phyloP scores from a whole-genome alignment of 805 yeast species.

The Pachysolen tannophilus region DNA sequence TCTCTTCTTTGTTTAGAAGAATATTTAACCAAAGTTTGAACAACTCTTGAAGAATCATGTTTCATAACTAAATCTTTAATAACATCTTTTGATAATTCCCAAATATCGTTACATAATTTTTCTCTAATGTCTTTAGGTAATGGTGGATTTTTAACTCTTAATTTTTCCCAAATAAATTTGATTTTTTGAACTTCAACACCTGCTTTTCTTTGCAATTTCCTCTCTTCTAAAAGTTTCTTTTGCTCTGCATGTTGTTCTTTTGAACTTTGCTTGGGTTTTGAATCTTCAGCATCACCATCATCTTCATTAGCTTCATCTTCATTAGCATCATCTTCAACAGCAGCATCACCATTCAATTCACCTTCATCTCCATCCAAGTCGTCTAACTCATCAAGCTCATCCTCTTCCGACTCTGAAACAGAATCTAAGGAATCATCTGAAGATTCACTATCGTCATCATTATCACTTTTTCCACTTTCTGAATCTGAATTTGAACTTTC shows the following conservation, averaged over 20 bases:
- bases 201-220: constrained; percentile 82
- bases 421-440: constrained; percentile 19
- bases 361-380: constrained; percentile 18
- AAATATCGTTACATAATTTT: constrained; percentile 72
- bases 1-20: constrained; percentile 75
- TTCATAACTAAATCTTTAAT: constrained; percentile 81
- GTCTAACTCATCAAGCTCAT: constrained; percentile 19
- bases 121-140: constrained; percentile 71
- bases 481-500: neutral
- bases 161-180: constrained; percentile 83
- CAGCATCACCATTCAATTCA: constrained; percentile 13
- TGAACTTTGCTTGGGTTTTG: constrained; percentile 38
- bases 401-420: constrained; percentile 21
- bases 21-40: constrained; percentile 87
- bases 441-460: constrained; percentile 13
- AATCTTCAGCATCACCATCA: constrained; percentile 23
- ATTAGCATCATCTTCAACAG: too few species aligned
- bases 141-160: constrained; percentile 79
- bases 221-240: constrained; percentile 64
- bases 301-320: constrained; percentile 24
- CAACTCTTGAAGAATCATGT: constrained; percentile 95
- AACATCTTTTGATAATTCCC: constrained; percentile 73
- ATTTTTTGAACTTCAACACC: constrained; percentile 81
- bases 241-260: constrained; percentile 78
- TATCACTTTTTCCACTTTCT: constrained; percentile 2